Conservation (phyloP, 1,284 basidiomycete genomes). For the Anthracocystis setariae region DNA sequence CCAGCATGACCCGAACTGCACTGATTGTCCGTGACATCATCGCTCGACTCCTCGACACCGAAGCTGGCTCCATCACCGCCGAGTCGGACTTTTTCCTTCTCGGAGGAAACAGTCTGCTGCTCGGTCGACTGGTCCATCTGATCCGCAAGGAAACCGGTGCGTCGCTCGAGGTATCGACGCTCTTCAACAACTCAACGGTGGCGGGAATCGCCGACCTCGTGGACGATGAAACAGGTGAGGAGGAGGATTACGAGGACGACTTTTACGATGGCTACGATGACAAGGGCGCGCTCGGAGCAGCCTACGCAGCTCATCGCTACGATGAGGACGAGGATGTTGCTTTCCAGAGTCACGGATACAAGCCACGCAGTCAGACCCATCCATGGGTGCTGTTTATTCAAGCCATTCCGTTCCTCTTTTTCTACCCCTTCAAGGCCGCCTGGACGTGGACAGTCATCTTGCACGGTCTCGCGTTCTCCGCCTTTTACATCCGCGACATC, state of each 20-base stretch:
- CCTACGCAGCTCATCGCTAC: slow-evolving; percentile 63
- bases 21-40: slow-evolving; percentile 66
- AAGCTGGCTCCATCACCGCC: slow-evolving; percentile 66
- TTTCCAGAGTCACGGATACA: slow-evolving; percentile 64
- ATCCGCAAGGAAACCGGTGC: slow-evolving; percentile 67
- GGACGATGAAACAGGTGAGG: slow-evolving; percentile 61
- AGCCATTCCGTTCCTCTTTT: slow-evolving; percentile 64
- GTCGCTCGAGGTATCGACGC: slow-evolving; percentile 64
- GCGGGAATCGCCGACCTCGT: slow-evolving; percentile 64
- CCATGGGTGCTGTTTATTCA: slow-evolving; percentile 65
- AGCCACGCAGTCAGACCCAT: slow-evolving; percentile 64
- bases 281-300: slow-evolving; percentile 54
- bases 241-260: slow-evolving; percentile 58
- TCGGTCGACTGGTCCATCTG: slow-evolving; percentile 65
- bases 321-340: slow-evolving; percentile 62
- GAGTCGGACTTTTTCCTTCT: slow-evolving; percentile 68
- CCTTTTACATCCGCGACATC: slow-evolving; percentile 66
- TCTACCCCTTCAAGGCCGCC: slow-evolving; percentile 67
- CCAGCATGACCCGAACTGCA: slow-evolving; percentile 64
- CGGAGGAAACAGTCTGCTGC: slow-evolving; percentile 66
- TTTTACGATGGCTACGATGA: slow-evolving; percentile 64
- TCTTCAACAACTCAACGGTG: slow-evolving; percentile 67
- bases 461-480: slow-evolving; percentile 67
- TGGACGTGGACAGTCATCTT: slow-evolving; percentile 68
- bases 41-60: slow-evolving; percentile 65